Evolutionary conservation across 768 basidiomycete species (phyloP).

Genomic region (Thelephora ganbajun): DNA sequence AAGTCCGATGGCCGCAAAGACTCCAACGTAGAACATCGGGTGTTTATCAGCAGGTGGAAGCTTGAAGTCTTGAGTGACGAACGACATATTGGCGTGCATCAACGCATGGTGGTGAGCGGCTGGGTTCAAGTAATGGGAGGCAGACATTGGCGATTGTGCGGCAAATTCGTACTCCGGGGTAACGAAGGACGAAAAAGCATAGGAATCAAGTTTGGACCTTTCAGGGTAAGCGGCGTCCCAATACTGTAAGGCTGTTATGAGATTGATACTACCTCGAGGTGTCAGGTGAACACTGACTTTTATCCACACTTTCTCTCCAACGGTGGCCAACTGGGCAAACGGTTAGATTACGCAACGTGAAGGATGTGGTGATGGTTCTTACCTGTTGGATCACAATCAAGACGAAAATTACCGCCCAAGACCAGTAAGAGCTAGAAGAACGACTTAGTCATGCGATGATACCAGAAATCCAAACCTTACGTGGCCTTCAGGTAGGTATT

Average conservation of each 20-base stretch:
- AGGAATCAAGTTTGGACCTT: conserved; percentile 1
- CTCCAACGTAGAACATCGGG: conserved; percentile 58
- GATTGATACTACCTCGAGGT: neutral
- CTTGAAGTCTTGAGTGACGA: neutral
- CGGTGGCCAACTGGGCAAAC: conserved; percentile 30
- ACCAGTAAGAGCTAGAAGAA: conserved; percentile 45
- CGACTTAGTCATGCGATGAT: neutral
- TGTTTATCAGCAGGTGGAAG: conserved; percentile 39
- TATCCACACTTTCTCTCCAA: conserved; percentile 63
- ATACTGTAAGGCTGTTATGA: conserved; percentile 19
- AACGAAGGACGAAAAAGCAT: conserved; percentile 10
- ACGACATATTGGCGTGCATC: neutral
- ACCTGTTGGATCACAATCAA: conserved; percentile 31
- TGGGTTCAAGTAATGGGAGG: conserved; percentile 9
- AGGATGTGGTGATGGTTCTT: neutral
- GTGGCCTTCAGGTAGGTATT: conserved; percentile 57
- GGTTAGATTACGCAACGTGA: neutral
- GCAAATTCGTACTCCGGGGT: conserved; percentile 14
- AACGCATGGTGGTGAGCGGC: conserved; percentile 5
- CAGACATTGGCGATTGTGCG: conserved; percentile 11
- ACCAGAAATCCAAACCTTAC: conserved; percentile 25
- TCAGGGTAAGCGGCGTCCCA: conserved; percentile 56
- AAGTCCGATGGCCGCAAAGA: conserved; percentile 52
- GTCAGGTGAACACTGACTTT: conserved; percentile 25
- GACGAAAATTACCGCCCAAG: conserved; percentile 39